Evolutionary conservation across 306 rosid genomes (phyloP).

Genomic region (Begonia fuchsioides): DNA sequence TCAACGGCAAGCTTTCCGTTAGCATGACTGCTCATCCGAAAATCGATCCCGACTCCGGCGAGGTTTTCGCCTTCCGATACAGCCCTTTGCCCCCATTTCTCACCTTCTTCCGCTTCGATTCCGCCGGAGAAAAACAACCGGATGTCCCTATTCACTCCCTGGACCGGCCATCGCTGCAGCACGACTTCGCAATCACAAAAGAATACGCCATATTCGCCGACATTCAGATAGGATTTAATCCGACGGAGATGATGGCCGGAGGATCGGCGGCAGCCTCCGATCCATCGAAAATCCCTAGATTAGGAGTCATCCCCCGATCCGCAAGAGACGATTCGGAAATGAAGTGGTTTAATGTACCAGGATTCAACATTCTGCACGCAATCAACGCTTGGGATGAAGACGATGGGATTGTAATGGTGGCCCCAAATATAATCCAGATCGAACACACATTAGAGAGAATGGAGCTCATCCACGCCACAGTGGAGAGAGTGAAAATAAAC

Average conservation of each 20-base stretch:
- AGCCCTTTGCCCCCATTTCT: constrained; percentile 68
- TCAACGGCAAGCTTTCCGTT: constrained; percentile 42
- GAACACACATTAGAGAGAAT: constrained; percentile 68
- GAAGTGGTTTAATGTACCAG: constrained; percentile 79
- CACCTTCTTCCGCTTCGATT: constrained; percentile 50
- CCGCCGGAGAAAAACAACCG: constrained; percentile 25
- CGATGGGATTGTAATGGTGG: constrained; percentile 39
- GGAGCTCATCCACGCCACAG: constrained; percentile 49
- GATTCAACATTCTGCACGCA: constrained; percentile 64
- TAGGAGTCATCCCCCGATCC: constrained; percentile 60
- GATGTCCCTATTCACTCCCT: constrained; percentile 81
- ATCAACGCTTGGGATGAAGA: constrained; percentile 90
- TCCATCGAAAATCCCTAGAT: constrained; percentile 33
- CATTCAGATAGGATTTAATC: constrained; percentile 67
- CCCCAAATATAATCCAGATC: constrained; percentile 60
- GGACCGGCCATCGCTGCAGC: constrained; percentile 45
- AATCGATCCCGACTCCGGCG: constrained; percentile 42
- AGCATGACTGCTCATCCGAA: constrained; percentile 93
- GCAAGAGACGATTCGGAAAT: constrained; percentile 44
- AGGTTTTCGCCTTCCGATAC: constrained; percentile 70
- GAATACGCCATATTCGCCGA: constrained; percentile 55
- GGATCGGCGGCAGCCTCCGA: constrained; percentile 56
- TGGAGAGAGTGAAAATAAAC: constrained; percentile 58
- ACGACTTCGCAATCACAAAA: constrained; percentile 73
- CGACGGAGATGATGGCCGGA: constrained; percentile 43